Evolutionary conservation across 352 stramenopile genomes (phyloP).

Genomic region (Discostella stelligera): DNA sequence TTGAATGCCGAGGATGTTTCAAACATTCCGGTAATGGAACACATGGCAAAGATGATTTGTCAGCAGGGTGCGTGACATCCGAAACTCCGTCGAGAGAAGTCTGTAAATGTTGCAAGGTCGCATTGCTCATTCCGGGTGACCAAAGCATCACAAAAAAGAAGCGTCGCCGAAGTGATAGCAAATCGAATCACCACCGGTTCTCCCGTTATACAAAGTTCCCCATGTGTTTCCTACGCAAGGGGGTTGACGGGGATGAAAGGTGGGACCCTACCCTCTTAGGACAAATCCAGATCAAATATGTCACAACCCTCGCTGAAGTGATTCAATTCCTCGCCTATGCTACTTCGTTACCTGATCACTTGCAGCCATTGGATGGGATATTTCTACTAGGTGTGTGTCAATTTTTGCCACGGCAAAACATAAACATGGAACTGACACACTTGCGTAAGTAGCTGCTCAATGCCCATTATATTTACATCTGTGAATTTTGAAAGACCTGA

Average conservation of each 20-base stretch:
- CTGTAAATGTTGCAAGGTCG: conserved; percentile 39
- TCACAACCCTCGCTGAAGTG: conserved; percentile 31
- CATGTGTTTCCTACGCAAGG: conserved; percentile 21
- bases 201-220: conserved; percentile 18
- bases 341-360: conserved; percentile 30
- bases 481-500: background rate
- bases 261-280: conserved; percentile 18
- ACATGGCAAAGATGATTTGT: background rate
- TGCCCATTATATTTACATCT: background rate
- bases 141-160: conserved; percentile 21
- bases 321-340: conserved; percentile 36
- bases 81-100: background rate
- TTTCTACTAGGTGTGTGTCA: conserved; percentile 25
- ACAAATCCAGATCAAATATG: conserved; percentile 46
- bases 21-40: background rate
- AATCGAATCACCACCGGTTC: background rate
- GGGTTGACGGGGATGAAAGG: conserved; percentile 5
- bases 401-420: conserved; percentile 13
- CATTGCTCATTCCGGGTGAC: conserved; percentile 23
- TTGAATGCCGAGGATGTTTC: conserved; percentile 15
- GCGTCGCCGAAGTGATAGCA: conserved; percentile 1
- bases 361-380: conserved; percentile 29
- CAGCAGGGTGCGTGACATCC: background rate
- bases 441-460: conserved; percentile 30
- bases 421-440: conserved; percentile 35